Percentiles rank a stretch among this genome's conserved stretches.
phyloP scores from a whole-genome alignment of 1,284 basidiomycete species.

The Sporisorium graminicola region DNA sequence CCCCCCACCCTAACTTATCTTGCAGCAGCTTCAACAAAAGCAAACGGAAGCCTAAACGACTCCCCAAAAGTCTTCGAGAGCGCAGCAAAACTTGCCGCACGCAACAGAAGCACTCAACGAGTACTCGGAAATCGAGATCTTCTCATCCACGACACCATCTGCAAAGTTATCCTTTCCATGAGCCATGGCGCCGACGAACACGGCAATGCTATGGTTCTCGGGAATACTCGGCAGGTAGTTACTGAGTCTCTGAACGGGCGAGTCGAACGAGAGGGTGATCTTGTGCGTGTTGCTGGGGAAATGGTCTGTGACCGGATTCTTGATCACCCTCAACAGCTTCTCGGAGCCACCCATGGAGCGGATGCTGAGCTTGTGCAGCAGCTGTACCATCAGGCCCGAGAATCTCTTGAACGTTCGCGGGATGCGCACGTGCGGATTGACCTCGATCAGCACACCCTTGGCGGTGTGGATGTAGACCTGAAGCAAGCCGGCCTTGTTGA shows the following conservation, averaged over 20 bases:
- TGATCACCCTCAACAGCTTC: slow-evolving; percentile 96
- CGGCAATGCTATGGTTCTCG: slow-evolving; percentile 87
- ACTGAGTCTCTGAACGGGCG: slow-evolving; percentile 84
- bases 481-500: slow-evolving; percentile 95
- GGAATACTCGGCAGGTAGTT: slow-evolving; percentile 85
- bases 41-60: slow-evolving; percentile 58
- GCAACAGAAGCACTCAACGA: slow-evolving; percentile 92
- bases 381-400: slow-evolving; percentile 98
- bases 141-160: slow-evolving; percentile 94
- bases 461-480: slow-evolving; percentile 99
- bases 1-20: too few species aligned
- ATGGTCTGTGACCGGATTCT: slow-evolving; percentile 96
- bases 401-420: slow-evolving; percentile 99
- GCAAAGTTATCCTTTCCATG: slow-evolving; percentile 90
- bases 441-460: slow-evolving; percentile 95
- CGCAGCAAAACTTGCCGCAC: slow-evolving; percentile 90
- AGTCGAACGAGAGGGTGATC: slow-evolving; percentile 87
- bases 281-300: slow-evolving; percentile 95
- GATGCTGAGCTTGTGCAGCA: slow-evolving; percentile 95
- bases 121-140: slow-evolving; percentile 96
- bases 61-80: slow-evolving; percentile 71
- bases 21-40: neutral
- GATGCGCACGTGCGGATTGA: slow-evolving; percentile 97
- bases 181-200: slow-evolving; percentile 88
- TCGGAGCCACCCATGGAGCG: slow-evolving; percentile 95